Conservation (phyloP, 371 early-diverging fungal genomes). For the Racocetra persica region DNA sequence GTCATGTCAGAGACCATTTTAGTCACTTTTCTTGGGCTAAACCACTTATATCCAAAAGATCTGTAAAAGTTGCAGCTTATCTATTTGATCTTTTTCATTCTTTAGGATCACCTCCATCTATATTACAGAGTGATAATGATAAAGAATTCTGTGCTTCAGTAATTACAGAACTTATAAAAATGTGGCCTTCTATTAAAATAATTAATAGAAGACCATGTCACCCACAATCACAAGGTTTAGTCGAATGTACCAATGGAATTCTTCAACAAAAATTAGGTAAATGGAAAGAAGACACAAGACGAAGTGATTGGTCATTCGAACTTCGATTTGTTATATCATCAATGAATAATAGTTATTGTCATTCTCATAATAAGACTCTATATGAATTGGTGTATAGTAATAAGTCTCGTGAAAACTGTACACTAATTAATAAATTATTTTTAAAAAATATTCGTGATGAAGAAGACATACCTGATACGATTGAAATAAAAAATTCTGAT, state of each 20-base stretch:
- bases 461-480: too few species aligned
- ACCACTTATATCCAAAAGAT: not conserved
- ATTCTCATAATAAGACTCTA: not conserved
- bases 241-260: not conserved
- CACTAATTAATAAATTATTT: not conserved
- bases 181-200: not conserved
- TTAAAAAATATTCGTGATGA: not conserved
- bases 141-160: not conserved
- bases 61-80: not conserved
- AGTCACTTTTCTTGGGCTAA: not conserved
- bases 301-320: not conserved
- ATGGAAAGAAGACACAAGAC: not conserved
- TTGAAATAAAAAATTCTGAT: too few species aligned
- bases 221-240: not conserved
- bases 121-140: conserved; percentile 11
- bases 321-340: not conserved
- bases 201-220: not conserved
- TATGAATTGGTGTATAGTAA: conserved; percentile 17
- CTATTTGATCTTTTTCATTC: conserved; percentile 13
- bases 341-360: not conserved
- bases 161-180: conserved; percentile 1
- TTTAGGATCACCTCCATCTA: not conserved
- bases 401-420: not conserved
- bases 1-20: not conserved
- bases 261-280: conserved; percentile 17